Base-by-base conservation (phyloP, 1,139 yeast species). In the Zygoascus sp. region DNA sequence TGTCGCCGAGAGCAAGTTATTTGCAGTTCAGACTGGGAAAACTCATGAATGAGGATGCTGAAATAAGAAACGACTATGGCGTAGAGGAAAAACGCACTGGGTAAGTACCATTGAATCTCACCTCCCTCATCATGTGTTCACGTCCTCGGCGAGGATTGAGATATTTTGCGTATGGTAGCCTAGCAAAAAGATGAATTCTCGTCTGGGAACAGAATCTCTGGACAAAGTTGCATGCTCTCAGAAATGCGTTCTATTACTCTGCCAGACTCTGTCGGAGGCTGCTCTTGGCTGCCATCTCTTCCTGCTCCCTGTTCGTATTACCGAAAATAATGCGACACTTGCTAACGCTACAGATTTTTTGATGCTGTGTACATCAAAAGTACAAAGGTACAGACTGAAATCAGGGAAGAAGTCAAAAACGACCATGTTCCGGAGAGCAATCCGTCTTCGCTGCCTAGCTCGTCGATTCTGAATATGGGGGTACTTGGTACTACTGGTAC, bases 61-160 rank as follows among this genome's bases (percentile, higher is more conserved):
- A 65, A 51, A 59, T 61, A 16, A 51, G 65, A 38, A 54, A 65
- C 2, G 63, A 64, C 32, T 70, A 62, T 50, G 69, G 65, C 1
- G 46, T 73, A 15, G 73, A 72, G 46, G 79, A 75, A 51, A 53
- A 71, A 20, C 60, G 79, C 51, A 71, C 71, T 46, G 78, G 77
- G 44, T 40, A 22, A 35, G 39, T 35, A 35, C 16, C 39, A 19
- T 8, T 13, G 27, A 23, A 10, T n/a, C n/a, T n/a, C n/a, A n/a
- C n/a, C n/a, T n/a, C n/a, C n/a, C n/a, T n/a, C n/a, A n/a, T n/a
- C n/a, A n/a, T n/a, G n/a, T n/a, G n/a, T n/a, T n/a, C n/a, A n/a
- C n/a, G n/a, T n/a, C n/a, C n/a, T n/a, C n/a, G n/a, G n/a, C n/a
- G n/a, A n/a, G n/a, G n/a, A n/a, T n/a, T n/a, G n/a, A n/a, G n/a